phyloP scores from a whole-genome alignment of 202 grass and related monocot genomes.

The Brachypodium distachyon region DNA sequence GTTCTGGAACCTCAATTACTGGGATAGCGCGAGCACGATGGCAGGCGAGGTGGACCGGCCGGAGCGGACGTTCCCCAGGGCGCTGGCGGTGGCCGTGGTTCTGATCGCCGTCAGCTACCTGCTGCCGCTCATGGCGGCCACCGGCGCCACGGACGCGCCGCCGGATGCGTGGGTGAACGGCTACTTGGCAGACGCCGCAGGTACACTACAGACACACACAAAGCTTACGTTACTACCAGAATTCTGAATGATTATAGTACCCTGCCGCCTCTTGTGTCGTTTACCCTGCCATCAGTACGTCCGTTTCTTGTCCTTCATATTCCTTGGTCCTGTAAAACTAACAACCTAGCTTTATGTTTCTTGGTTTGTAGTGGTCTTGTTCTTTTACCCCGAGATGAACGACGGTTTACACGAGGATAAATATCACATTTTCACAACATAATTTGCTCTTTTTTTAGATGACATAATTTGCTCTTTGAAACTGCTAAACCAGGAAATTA shows the following conservation, averaged over 20 bases:
- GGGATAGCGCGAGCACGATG: slow-evolving; percentile 67
- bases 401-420: not conserved
- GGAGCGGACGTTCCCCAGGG: slow-evolving; percentile 42
- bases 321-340: not conserved
- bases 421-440: not conserved
- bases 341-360: not conserved
- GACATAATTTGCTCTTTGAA: too few species aligned
- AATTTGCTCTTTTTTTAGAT: too few species aligned
- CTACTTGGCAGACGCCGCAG: slow-evolving; percentile 45
- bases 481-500: not conserved
- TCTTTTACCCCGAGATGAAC: not conserved
- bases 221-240: not conserved
- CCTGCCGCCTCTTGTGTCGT: too few species aligned
- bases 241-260: too few species aligned
- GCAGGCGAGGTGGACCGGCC: slow-evolving; percentile 50
- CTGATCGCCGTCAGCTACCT: slow-evolving; percentile 43
- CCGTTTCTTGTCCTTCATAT: not conserved
- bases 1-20: slow-evolving; percentile 27
- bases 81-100: slow-evolving; percentile 24
- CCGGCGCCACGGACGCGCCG: slow-evolving; percentile 21
- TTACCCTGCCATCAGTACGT: not conserved
- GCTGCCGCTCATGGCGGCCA: slow-evolving; percentile 42
- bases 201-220: not conserved
- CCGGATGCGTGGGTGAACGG: slow-evolving; percentile 42
- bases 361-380: not conserved